Evolutionary conservation across 2,329 filamentous ascomycete genomes (phyloP).

Genomic region (Aspergillus uvarum): DNA sequence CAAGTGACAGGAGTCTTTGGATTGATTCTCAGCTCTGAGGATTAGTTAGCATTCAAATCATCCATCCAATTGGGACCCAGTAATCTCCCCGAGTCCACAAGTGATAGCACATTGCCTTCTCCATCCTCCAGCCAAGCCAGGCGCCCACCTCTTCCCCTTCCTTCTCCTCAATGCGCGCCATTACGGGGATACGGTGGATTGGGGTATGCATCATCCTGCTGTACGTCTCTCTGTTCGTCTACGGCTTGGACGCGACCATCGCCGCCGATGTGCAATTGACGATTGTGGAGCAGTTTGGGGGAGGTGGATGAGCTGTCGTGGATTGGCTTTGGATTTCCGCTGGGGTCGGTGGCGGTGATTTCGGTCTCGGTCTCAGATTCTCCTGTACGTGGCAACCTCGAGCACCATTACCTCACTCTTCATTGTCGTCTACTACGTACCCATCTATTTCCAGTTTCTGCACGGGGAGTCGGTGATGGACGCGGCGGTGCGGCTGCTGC

Average conservation of each 20-base stretch:
- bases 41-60: too few species aligned
- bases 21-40: too few species aligned
- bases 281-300: conserved; percentile 41
- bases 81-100: too few species aligned
- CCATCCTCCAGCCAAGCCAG: background rate
- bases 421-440: conserved; percentile 52
- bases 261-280: conserved; percentile 49
- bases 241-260: conserved; percentile 49
- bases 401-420: conserved; percentile 39
- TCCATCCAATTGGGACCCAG: too few species aligned
- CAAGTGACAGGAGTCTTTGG: too few species aligned
- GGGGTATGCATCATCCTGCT: conserved; percentile 26
- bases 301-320: conserved; percentile 44
- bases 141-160: too few species aligned
- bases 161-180: background rate
- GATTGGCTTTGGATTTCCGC: conserved; percentile 44
- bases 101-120: too few species aligned
- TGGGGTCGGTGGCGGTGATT: conserved; percentile 47
- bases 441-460: conserved; percentile 56
- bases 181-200: conserved; percentile 17
- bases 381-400: conserved; percentile 47
- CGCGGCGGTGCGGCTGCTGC: conserved; percentile 34
- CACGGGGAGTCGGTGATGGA: conserved; percentile 39
- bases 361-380: conserved; percentile 33
- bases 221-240: conserved; percentile 41